A percentile compares a stretch with the other conserved stretches of the same genome.
phyloP scores from a whole-genome alignment of 345 rosid species.

The Raphanus sativus region DNA sequence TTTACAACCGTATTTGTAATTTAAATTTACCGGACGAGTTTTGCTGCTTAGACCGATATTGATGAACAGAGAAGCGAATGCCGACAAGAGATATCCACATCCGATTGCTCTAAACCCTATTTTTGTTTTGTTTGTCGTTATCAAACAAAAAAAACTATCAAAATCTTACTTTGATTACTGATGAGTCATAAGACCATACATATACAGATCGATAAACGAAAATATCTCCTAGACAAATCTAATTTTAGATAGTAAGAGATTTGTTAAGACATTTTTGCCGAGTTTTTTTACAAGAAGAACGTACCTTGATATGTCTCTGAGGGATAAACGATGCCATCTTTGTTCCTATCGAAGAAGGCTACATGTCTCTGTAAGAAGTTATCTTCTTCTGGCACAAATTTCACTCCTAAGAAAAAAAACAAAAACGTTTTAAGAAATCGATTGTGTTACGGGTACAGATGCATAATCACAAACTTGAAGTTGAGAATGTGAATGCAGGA shows the following conservation, averaged over 20 bases:
- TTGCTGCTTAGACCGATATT: slow-evolving; percentile 52
- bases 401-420: slow-evolving; percentile 9
- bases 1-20: neutral
- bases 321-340: slow-evolving; percentile 76
- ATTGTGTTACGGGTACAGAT: neutral
- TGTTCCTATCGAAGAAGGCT: slow-evolving; percentile 74
- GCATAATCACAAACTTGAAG: neutral
- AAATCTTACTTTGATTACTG: neutral
- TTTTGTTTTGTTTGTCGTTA: neutral
- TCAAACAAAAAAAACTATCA: neutral
- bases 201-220: neutral
- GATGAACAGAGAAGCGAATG: slow-evolving; percentile 45
- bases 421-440: neutral
- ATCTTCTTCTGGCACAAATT: slow-evolving; percentile 41
- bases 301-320: slow-evolving; percentile 76
- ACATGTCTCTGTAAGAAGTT: slow-evolving; percentile 70
- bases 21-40: slow-evolving; percentile 60
- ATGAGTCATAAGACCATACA: slow-evolving; percentile 1
- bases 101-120: slow-evolving; percentile 74
- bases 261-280: slow-evolving; percentile 2
- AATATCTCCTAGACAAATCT: neutral
- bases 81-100: slow-evolving; percentile 45
- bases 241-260: neutral
- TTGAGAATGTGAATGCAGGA: neutral
- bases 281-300: neutral